Evolutionary conservation across 768 basidiomycete genomes (phyloP), one percentile per base, ranked within the genome.

Genomic region (Tylopilus plumbeoviolaceoides): DNA sequence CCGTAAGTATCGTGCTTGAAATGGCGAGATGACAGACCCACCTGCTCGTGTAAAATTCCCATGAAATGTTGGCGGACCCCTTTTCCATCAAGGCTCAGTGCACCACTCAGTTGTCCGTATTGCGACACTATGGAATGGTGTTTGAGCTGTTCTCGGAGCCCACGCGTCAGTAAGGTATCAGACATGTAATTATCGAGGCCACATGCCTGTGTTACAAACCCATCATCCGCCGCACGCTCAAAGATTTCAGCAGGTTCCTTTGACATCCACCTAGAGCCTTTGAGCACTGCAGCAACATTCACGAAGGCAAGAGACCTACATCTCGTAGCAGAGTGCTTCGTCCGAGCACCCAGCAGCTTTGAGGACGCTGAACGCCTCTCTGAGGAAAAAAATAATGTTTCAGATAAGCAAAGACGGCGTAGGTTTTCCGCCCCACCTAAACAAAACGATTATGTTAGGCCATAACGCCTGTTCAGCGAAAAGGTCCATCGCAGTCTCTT

Each of bases 181-280:
- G 35, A 5, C 17, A 17, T 17, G 35, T 4, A 17, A 17, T 35
- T 15, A 15, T 17, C 15, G 15, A 36, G 12, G 35, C 7, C 3
- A 7, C 15, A 6, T 17, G 14, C 35, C 35, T 35, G 82, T 17
- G 62, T 64, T 45, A 84, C 77, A 66, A 85, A 83, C 15, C 83
- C 83, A 31, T 84, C 82, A 57, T 85, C 83, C 7, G 83, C 83
- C 8, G 83, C 82, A 17, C 80, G 72, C 64, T 85, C 83, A 62
- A 85, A 85, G 38, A 84, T 83, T 59, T 84, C 83, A 7, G 83
- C 83, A 33, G 83, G 82, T 59, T 85, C 83, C 59, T 84, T 84
- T 23, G 83, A 84, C 82, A 84, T 85, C 83, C 83, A 83, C 81
- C 82, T 81, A 30, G 45, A 40, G 17, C 33, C 33, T 9, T 20